phyloP scores from a whole-genome alignment of 2,329 filamentous ascomycete species.

The Xylariaceae sp. region DNA sequence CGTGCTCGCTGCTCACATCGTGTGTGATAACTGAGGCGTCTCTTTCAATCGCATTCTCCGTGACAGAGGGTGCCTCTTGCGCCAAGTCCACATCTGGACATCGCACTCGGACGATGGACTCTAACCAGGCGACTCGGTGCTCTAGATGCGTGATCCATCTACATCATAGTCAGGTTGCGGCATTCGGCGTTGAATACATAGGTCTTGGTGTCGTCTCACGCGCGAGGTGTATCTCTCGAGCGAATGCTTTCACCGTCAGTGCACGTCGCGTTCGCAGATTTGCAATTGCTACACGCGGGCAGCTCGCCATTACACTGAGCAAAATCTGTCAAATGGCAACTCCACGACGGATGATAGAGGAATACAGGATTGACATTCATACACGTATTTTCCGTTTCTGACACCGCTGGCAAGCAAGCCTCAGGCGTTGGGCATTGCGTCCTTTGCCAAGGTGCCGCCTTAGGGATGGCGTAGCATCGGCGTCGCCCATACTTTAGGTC shows the following conservation, averaged over 20 bases:
- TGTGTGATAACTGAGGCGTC: too few relatives aligned
- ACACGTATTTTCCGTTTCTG: slow-evolving; percentile 50
- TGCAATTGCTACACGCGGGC: slow-evolving; percentile 13
- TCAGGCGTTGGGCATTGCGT: slow-evolving; percentile 7
- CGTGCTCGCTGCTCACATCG: too few relatives aligned
- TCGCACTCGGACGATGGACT: slow-evolving; percentile 40
- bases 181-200: background rate
- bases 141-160: slow-evolving; percentile 13
- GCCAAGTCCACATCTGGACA: slow-evolving; percentile 43
- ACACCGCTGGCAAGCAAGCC: slow-evolving; percentile 31
- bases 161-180: too few relatives aligned
- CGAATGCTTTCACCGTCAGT: slow-evolving; percentile 17
- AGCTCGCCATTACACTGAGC: slow-evolving; percentile 16
- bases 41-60: background rate
- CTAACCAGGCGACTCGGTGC: slow-evolving; percentile 43
- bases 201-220: slow-evolving; percentile 37
- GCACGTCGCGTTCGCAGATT: slow-evolving; percentile 13
- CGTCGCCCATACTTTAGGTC: too few relatives aligned
- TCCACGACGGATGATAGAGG: background rate
- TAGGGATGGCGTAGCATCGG: too few relatives aligned
- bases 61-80: slow-evolving; percentile 7
- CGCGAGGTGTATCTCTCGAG: slow-evolving; percentile 34
- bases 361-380: slow-evolving; percentile 11
- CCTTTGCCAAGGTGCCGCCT: background rate
- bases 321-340: background rate